phyloP scores from a whole-genome alignment of 2,329 filamentous ascomycete genomes.

The Pleurostoma richardsiae region DNA sequence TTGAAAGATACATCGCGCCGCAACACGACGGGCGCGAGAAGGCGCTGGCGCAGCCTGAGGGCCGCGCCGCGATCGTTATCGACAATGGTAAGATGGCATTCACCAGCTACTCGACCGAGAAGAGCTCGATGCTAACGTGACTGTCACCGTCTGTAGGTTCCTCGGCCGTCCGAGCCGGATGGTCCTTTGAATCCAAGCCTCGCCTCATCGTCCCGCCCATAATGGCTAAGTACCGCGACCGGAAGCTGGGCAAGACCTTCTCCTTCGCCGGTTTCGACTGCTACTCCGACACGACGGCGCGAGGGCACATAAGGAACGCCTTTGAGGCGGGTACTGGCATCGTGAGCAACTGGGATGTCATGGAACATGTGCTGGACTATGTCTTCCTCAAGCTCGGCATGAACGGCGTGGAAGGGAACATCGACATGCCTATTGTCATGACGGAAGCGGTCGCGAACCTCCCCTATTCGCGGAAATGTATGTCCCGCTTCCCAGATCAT shows the following conservation, averaged over 20 bases:
- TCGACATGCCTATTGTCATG: constrained; percentile 88
- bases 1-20: constrained; percentile 49
- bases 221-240: constrained; percentile 91
- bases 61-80: constrained; percentile 80
- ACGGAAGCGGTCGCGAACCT: constrained; percentile 93
- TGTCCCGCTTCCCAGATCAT: constrained; percentile 22
- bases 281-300: constrained; percentile 88
- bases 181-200: constrained; percentile 86
- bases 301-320: constrained; percentile 82
- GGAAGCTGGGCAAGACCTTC: constrained; percentile 87
- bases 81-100: constrained; percentile 73
- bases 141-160: constrained; percentile 56
- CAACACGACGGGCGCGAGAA: constrained; percentile 65
- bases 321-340: constrained; percentile 90
- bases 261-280: constrained; percentile 90
- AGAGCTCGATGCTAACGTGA: constrained; percentile 6
- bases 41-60: constrained; percentile 52
- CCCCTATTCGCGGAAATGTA: constrained; percentile 82
- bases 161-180: constrained; percentile 83
- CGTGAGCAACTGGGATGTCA: constrained; percentile 95
- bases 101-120: background rate
- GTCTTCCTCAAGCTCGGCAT: constrained; percentile 91
- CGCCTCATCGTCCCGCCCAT: constrained; percentile 79
- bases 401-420: constrained; percentile 65
- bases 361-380: constrained; percentile 93